Conservation (phyloP, 495 filamentous ascomycete genomes). For the Poronia punctata region DNA sequence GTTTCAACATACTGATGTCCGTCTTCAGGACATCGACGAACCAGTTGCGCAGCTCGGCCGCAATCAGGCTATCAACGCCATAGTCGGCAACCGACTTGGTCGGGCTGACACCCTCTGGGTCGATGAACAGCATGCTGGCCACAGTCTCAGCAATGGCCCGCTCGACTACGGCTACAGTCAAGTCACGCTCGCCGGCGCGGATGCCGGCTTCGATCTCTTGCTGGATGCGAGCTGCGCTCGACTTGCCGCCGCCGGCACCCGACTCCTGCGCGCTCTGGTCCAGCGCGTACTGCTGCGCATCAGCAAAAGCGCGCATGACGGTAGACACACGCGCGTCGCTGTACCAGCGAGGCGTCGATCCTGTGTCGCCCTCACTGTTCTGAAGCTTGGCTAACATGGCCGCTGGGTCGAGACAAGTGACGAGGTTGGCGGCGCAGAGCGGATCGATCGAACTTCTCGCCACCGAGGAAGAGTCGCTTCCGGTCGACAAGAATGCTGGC, state of each 20-base stretch:
- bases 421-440: conserved; percentile 17
- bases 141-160: conserved; percentile 12
- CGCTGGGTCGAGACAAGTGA: conserved; percentile 22
- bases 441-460: too few relatives aligned
- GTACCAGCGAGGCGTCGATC: conserved; percentile 16
- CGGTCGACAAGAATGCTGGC: conserved; percentile 9
- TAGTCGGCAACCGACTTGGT: conserved; percentile 16
- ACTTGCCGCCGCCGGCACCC: not conserved
- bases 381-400: conserved; percentile 12
- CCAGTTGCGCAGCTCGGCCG: conserved; percentile 31
- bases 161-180: conserved; percentile 6
- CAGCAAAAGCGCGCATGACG: conserved; percentile 14
- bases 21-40: conserved; percentile 12
- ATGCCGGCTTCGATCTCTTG: not conserved
- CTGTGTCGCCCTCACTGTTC: conserved; percentile 8
- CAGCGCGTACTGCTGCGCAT: conserved; percentile 6
- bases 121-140: conserved; percentile 21
- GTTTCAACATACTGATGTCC: conserved; percentile 20
- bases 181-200: not conserved
- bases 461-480: too few relatives aligned
- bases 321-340: conserved; percentile 16
- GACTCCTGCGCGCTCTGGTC: conserved; percentile 1
- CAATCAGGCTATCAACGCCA: conserved; percentile 30
- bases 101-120: conserved; percentile 12
- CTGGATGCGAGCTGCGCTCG: not conserved